phyloP scores from a whole-genome alignment of 1,284 basidiomycete species.

The Ceratobasidium sp. region DNA sequence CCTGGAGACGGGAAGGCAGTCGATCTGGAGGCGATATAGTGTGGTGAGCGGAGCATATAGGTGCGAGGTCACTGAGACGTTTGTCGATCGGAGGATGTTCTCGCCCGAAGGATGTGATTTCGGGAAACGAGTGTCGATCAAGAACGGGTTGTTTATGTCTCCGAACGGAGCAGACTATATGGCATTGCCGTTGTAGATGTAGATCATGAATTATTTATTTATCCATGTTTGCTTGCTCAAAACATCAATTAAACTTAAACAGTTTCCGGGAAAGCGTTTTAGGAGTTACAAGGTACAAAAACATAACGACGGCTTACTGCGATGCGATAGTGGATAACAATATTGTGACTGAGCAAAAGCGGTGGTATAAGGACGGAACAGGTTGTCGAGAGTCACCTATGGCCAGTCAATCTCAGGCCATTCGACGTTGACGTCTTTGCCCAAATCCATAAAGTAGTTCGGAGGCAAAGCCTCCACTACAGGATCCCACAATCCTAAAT shows the following conservation, averaged over 20 bases:
- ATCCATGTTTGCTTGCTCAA: not conserved
- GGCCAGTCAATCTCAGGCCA: conserved; percentile 21
- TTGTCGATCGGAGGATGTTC: conserved; percentile 36
- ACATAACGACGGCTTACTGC: not conserved
- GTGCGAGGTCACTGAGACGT: conserved; percentile 39
- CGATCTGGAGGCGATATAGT: conserved; percentile 37
- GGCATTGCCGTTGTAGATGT: conserved; percentile 23
- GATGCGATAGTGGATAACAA: not conserved
- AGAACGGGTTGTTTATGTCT: conserved; percentile 35
- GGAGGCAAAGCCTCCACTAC: conserved; percentile 22
- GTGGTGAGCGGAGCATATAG: conserved; percentile 35
- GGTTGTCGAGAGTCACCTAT: not conserved
- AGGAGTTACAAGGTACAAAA: conserved; percentile 1
- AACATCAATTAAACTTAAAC: not conserved
- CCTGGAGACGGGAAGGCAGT: conserved; percentile 34
- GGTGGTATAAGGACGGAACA: not conserved
- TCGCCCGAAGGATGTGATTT: conserved; percentile 26
- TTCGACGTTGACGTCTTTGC: conserved; percentile 11
- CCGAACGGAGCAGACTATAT: conserved; percentile 32
- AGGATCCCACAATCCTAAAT: not conserved
- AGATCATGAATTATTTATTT: conserved; percentile 12
- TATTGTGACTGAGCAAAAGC: not conserved
- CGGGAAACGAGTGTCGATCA: conserved; percentile 28
- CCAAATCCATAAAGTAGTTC: conserved; percentile 14
- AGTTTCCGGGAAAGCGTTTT: not conserved